Evolutionary conservation across 495 filamentous ascomycete genomes (phyloP), one percentile per base, ranked within the genome.

Genomic region (Cercophora samala): DNA sequence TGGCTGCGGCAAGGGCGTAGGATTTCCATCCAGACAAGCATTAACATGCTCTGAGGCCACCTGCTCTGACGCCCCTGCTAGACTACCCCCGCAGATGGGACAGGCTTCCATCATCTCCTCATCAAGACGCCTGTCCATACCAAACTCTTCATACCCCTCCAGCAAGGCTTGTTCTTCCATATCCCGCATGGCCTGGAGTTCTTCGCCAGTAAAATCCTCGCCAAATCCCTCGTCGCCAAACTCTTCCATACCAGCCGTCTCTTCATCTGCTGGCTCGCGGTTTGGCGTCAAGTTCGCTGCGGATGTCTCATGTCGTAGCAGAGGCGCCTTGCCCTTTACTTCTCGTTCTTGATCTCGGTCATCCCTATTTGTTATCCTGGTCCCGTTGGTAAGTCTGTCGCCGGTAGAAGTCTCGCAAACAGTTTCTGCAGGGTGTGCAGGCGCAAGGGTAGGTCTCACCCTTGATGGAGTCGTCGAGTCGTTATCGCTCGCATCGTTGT

Each of bases 11-110:
- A 88, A 66, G 8, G 85, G 83, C 58, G 82, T 78, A 17, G 88
- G 82, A 62, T 89, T 90, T 0, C 92, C 92, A 78, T 99, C 95
- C 15, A 99, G 80, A 78, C 95, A 99, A 51, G 87, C 85, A 74
- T 99, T 99, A 65, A 98, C 95, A 75, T 99, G 95, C 83, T 86
- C 81, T 79, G 76, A 79, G 24, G 79, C 79, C 75, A 88, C 83
- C 61, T 83, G 81, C 60, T 90, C 83, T 37, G 74, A 84, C 51
- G 90, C 73, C 2, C 87, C 87, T 3, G 72, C 78, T 19, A 97
- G 76, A 70, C 77, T 86, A 37, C 78, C 79, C 70, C 85, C 83
- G 71, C 93, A 97, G 55, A 97, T 86, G 1, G 93, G 93, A 79
- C 93, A 97, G 61, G 77, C 72, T 62, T 77, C 74, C 32, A 74